Conservation (phyloP, 2,329 filamentous ascomycete species). For the Hymenoscyphus albidus region DNA sequence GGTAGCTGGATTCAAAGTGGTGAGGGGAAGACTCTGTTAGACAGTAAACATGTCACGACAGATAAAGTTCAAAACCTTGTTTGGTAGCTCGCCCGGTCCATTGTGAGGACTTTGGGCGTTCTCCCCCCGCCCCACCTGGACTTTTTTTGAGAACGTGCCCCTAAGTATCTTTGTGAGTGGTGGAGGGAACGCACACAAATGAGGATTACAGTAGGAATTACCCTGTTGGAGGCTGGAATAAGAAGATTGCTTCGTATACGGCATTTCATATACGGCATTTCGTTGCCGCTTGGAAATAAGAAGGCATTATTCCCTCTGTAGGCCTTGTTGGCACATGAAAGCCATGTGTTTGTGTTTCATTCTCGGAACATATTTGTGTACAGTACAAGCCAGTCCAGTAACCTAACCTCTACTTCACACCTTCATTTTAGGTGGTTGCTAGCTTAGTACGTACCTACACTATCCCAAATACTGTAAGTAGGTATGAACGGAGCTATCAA, state of each 20-base stretch:
- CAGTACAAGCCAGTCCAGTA: not conserved
- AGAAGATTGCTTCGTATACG: not conserved
- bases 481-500: too few species aligned
- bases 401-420: not conserved
- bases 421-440: too few species aligned
- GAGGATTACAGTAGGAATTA: not conserved
- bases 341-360: not conserved
- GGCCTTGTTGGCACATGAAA: not conserved
- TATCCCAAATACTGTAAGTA: too few species aligned
- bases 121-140: not conserved
- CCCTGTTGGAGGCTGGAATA: not conserved
- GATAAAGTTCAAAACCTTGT: not conserved
- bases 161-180: conserved; percentile 8
- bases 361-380: not conserved
- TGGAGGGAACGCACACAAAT: not conserved
- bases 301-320: too few species aligned
- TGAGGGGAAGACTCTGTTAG: conserved; percentile 2
- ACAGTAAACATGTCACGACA: not conserved
- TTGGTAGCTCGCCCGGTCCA: not conserved
- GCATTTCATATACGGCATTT: not conserved
- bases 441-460: too few species aligned
- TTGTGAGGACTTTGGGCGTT: not conserved
- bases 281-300: too few species aligned
- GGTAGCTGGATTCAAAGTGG: not conserved
- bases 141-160: conserved; percentile 8